Evolutionary conservation across 768 basidiomycete species (phyloP).

Genomic region (Boletus tylopilopsis): DNA sequence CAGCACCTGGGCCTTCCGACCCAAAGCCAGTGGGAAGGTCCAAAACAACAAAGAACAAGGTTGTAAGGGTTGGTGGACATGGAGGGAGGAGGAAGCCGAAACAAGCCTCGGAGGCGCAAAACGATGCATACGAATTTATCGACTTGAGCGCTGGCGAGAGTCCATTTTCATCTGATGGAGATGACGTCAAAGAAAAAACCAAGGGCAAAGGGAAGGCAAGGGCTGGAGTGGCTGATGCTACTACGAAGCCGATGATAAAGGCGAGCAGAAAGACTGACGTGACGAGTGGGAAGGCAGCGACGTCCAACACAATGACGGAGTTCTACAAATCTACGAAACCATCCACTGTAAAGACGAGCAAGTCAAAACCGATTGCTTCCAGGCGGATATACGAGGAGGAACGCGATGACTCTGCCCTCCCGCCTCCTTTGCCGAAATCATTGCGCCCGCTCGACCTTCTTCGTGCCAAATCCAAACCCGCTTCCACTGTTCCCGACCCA

Average conservation of each 20-base stretch:
- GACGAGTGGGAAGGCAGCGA: background rate
- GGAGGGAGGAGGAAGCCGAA: conserved; percentile 19
- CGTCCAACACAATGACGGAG: conserved; percentile 10
- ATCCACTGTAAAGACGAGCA: background rate
- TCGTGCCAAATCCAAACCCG: conserved; percentile 10
- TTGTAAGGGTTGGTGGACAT: background rate
- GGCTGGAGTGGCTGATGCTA: background rate
- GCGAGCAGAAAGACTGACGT: background rate
- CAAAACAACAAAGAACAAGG: conserved; percentile 11
- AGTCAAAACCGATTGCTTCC: conserved; percentile 1
- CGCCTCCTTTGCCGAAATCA: conserved; percentile 11
- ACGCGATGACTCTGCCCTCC: conserved; percentile 1
- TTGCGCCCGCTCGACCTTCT: conserved; percentile 28
- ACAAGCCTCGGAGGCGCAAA: conserved; percentile 22
- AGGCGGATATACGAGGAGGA: conserved; percentile 7
- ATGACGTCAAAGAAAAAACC: background rate
- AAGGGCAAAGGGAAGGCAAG: conserved; percentile 12
- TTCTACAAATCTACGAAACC: conserved; percentile 9
- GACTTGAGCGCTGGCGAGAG: conserved; percentile 25
- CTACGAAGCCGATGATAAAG: background rate
- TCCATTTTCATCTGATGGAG: conserved; percentile 17
- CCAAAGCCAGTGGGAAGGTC: conserved; percentile 1
- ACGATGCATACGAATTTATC: conserved; percentile 26
- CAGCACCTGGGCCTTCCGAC: conserved; percentile 1
- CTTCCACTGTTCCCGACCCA: background rate